phyloP scores from a whole-genome alignment of 768 basidiomycete genomes.

The Auricularia cornea region DNA sequence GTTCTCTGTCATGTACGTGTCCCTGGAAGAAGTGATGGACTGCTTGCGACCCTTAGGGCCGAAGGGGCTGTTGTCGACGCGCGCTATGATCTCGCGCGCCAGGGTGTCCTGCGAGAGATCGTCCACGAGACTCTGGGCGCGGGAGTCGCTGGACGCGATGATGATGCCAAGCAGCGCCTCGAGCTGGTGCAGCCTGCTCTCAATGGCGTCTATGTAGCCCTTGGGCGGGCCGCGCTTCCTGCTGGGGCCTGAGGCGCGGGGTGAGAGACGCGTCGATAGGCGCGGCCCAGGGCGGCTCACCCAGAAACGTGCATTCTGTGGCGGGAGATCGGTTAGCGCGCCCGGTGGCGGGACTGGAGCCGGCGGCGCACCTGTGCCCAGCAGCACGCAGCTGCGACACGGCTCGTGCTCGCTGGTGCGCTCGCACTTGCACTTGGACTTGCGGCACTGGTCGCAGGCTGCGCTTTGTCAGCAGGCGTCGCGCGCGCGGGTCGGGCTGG shows the following conservation, averaged over 20 bases:
- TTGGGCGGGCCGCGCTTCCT: constrained; percentile 84
- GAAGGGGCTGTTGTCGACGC: constrained; percentile 75
- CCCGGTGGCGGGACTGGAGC: background rate
- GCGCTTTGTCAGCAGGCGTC: background rate
- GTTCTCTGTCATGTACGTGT: background rate
- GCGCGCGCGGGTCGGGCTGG: background rate
- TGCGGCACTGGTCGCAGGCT: constrained; percentile 84
- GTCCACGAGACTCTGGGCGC: constrained; percentile 36
- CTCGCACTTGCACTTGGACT: constrained; percentile 78
- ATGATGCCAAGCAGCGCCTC: constrained; percentile 83
- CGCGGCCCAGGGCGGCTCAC: constrained; percentile 14
- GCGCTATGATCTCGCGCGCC: constrained; percentile 69
- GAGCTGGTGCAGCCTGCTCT: constrained; percentile 82
- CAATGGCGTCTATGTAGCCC: constrained; percentile 92
- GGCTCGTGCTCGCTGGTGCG: constrained; percentile 49
- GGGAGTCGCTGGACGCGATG: constrained; percentile 42
- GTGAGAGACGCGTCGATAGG: background rate
- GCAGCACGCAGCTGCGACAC: constrained; percentile 63
- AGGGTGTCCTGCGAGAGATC: constrained; percentile 60
- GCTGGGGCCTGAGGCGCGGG: constrained; percentile 38
- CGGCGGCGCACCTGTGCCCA: constrained; percentile 36
- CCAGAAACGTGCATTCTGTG: constrained; percentile 58
- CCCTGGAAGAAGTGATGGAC: background rate
- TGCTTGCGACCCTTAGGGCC: constrained; percentile 55
- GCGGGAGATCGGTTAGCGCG: background rate